Base-by-base conservation (phyloP, 192 early-diverging fungal species). In the Spizellomyces sp. region DNA sequence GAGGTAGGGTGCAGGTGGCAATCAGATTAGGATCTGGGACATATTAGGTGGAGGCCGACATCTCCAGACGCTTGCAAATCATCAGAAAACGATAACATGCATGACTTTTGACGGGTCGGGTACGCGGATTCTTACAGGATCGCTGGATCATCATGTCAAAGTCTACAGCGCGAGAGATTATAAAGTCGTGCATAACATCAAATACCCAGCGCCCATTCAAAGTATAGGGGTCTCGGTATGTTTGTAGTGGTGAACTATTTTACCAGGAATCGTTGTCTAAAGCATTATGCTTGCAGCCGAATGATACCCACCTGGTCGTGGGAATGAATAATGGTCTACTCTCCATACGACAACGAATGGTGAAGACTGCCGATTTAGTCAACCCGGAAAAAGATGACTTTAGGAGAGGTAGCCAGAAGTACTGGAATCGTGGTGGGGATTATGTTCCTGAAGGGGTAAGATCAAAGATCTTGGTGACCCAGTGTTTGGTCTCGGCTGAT, bases 71-170 rank as follows among this genome's bases (percentile, higher is more conserved):
- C 73, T 99, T 19, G 88, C 88, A 41, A 98, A 97, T 79, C 95
- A 96, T 75, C 93, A 96, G 83, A 99, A 99, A 85, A 95, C 93
- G 6, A 90, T 98, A 70, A 99, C 96, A 7, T 87, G 89, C 41
- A 75, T 98, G 83, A 86, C 87, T 64, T 86, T 99, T 67, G 92
- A 99, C 83, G 88, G 84, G 55, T 80, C 81, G 9, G 84, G 84
- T 59, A 83, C 90, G 6, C 83, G 93, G 17, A 80, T 99, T 57
- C 78, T 99, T 27, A 90, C 93, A 1, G 96, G 95, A 1, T 94
- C 93, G 15, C 83, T 98, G 61, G 97, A 99, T 81, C 95, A 95
- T 65, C 95, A 97, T 62, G 91, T 99, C 77, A 98, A 99, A 86
- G 78, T 98, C 45, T 96, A 96, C 75, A 88, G 93, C 71, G 83